Evolutionary conservation across 441 rosid species (phyloP).

Genomic region (Eruca vesicaria): DNA sequence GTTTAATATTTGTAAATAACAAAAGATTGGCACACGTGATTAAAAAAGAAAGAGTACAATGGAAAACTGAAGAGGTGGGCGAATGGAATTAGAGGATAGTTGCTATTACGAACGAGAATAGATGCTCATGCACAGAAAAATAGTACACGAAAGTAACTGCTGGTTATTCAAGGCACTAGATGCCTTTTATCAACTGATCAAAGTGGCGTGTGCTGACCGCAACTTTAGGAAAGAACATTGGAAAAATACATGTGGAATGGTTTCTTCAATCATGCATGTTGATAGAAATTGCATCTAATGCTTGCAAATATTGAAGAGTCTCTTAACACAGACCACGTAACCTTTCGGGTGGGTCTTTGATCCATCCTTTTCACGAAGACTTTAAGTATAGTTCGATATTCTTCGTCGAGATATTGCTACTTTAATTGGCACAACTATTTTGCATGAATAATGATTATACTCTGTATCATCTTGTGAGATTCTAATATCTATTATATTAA

Average conservation of each 20-base stretch:
- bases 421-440: not conserved
- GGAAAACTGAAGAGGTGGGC: not conserved
- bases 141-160: not conserved
- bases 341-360: not conserved
- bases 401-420: not conserved
- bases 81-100: not conserved
- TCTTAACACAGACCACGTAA: not conserved
- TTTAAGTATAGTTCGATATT: not conserved
- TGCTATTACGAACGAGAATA: not conserved
- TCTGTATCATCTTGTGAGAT: not conserved
- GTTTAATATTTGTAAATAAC: not conserved
- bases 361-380: not conserved
- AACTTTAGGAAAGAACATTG: not conserved
- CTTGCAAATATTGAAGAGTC: not conserved
- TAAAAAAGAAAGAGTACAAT: not conserved
- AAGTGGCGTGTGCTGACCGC: slow-evolving; percentile 18
- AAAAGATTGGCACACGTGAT: not conserved
- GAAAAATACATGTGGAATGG: not conserved
- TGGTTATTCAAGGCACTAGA: slow-evolving; percentile 2
- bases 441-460: not conserved
- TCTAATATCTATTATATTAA: no score
- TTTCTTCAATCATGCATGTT: not conserved
- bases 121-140: not conserved
- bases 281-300: slow-evolving; percentile 11
- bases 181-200: not conserved